Evolutionary conservation across 257 asterid species (phyloP).

Genomic region (Petunia secreta): DNA sequence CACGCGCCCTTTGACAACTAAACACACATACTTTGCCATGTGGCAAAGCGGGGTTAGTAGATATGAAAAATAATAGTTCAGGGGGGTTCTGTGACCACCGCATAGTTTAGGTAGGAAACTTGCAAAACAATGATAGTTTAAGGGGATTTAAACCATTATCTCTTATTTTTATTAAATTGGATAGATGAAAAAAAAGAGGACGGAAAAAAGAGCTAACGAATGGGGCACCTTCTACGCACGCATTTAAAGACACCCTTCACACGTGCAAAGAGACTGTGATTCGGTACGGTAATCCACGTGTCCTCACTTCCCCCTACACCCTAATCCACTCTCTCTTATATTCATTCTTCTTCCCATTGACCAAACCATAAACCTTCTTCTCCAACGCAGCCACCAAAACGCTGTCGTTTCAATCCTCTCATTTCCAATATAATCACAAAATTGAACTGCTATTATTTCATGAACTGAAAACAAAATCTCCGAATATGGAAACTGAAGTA

Average conservation of each 20-base stretch:
- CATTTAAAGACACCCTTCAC: conserved; percentile 62
- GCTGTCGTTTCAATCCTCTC: conserved; percentile 46
- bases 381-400: conserved; percentile 26
- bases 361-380: background rate
- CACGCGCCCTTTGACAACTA: no score
- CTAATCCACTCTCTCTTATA: conserved; percentile 35
- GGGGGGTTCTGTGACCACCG: no score
- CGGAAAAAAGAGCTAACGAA: background rate
- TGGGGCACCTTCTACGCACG: conserved; percentile 59
- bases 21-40: no score
- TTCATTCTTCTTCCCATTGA: conserved; percentile 37
- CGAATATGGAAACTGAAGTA: conserved; percentile 65
- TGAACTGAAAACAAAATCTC: conserved; percentile 20
- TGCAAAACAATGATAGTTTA: no score
- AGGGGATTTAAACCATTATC: no score
- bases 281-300: conserved; percentile 72
- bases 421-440: conserved; percentile 20
- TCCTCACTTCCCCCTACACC: conserved; percentile 30
- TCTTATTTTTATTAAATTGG: no score
- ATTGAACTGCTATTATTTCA: conserved; percentile 13
- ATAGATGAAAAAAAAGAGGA: background rate
- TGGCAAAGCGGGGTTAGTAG: no score
- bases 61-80: no score
- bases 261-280: conserved; percentile 64
- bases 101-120: no score